Evolutionary conservation across 1,139 yeast species (phyloP).

Genomic region (Candida tunisiensis): DNA sequence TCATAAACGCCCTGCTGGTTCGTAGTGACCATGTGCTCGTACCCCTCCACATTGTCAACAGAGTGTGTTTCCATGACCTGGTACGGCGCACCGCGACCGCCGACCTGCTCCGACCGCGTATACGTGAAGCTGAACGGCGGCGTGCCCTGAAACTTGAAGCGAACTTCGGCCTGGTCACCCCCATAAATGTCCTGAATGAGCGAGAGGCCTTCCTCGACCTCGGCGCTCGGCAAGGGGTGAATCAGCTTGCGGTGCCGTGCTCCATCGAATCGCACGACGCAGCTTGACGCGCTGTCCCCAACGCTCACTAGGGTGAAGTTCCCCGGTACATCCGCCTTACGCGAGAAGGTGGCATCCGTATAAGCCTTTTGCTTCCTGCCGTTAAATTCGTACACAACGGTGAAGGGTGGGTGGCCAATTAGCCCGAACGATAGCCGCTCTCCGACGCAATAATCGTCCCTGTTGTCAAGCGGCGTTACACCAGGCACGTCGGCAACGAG

Average conservation of each 20-base stretch:
- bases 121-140: conserved; percentile 37
- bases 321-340: conserved; percentile 78
- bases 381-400: conserved; percentile 57
- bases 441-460: conserved; percentile 61
- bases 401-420: conserved; percentile 69
- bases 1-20: conserved; percentile 89
- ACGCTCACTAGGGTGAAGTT: conserved; percentile 47
- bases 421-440: conserved; percentile 67
- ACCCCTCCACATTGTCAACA: conserved; percentile 48
- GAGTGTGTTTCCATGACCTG: conserved; percentile 64
- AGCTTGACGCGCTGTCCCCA: conserved; percentile 61
- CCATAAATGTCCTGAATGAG: conserved; percentile 84
- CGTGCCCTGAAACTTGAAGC: conserved; percentile 35
- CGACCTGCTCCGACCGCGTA: conserved; percentile 30
- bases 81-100: conserved; percentile 14
- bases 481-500: conserved; percentile 66
- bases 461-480: conserved; percentile 26
- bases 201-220: conserved; percentile 61
- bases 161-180: conserved; percentile 36
- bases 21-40: conserved; percentile 56
- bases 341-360: conserved; percentile 38
- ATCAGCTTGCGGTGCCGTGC: too few relatives aligned
- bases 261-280: too few relatives aligned
- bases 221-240: conserved; percentile 89
- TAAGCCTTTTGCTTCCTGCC: conserved; percentile 41